phyloP scores from a whole-genome alignment of 2,329 filamentous ascomycete species.

The Dactylellina cionopaga region DNA sequence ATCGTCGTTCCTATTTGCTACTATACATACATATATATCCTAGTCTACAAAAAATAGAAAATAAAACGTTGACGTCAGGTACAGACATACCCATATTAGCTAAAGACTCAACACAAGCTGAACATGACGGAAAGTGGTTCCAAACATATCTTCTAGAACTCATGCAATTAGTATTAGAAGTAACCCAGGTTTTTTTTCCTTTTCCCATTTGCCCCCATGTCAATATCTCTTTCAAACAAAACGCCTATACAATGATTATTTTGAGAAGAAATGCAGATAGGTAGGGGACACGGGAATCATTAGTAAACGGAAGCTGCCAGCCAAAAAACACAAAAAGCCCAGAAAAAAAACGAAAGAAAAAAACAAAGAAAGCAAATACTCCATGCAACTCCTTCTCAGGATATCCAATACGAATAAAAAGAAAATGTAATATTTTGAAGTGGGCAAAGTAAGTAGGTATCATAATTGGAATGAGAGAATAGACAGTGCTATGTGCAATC shows the following conservation, averaged over 20 bases:
- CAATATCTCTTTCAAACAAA: slow-evolving; percentile 13
- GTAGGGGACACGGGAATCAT: slow-evolving; percentile 31
- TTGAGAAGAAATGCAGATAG: slow-evolving; percentile 12
- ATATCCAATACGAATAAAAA: too few species aligned
- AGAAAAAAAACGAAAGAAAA: slow-evolving; percentile 12
- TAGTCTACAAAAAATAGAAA: background rate
- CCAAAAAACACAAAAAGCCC: slow-evolving; percentile 17
- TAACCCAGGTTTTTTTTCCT: slow-evolving; percentile 2
- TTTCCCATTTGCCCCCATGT: slow-evolving; percentile 50
- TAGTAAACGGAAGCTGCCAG: slow-evolving; percentile 19
- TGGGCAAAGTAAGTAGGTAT: slow-evolving; percentile 13
- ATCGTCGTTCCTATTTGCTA: slow-evolving; percentile 24
- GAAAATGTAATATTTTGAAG: background rate
- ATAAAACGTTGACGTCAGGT: too few species aligned
- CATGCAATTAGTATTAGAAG: slow-evolving; percentile 47
- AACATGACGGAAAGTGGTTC: too few species aligned
- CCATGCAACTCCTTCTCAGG: slow-evolving; percentile 25
- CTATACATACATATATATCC: slow-evolving; percentile 20
- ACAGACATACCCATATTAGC: too few species aligned
- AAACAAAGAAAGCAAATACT: slow-evolving; percentile 25
- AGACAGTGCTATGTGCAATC: slow-evolving; percentile 1
- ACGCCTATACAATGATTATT: slow-evolving; percentile 44
- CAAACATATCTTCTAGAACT: slow-evolving; percentile 2
- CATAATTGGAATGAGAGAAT: slow-evolving; percentile 7
- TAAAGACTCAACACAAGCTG: background rate